Base-by-base conservation (phyloP, 2,329 filamentous ascomycete species). In the Cercospora citrullina region DNA sequence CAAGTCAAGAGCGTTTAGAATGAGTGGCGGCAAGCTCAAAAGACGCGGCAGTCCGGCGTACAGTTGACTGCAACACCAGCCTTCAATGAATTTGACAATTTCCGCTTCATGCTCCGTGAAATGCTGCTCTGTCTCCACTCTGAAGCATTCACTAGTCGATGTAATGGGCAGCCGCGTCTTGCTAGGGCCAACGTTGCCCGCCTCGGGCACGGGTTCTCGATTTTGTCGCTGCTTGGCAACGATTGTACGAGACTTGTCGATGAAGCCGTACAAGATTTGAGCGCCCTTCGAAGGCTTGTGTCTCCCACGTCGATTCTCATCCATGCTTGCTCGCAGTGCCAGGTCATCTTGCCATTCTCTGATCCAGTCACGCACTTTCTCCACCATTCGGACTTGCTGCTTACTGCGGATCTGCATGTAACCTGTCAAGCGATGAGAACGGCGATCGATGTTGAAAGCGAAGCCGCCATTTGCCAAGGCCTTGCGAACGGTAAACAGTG, bases 401-500 rank as follows among this genome's bases (percentile, higher is more conserved):
- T 84, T 81, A 8, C 88, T 84, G 23, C 85, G 82, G 66, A 94
- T 83, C 69, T 89, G 85, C 73, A 90, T 91, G 31, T 91, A 86
- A 77, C 79, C 85, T 74, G 79, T 87, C 75, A 82, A 76, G 76
- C 78, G 84, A 78, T 79, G 84, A 77, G 70, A 85, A 73, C 78
- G 84, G 77, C 69, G 72, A 69, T 85, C 83, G n/a, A 76, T 86
- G 70, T 84, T 83, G 75, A 93, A 91, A 30, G 83, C 86, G 63
- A 88, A 82, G 8, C 89, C 87, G 68, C 89, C 85, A 48, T 84
- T 82, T 26, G 84, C 77, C 7, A 94, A 76, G 8, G 89, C 85
- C 65, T 86, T 86, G 72, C 93, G 89, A 6, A 93, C 87, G 4
- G 91, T 91, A 73, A 92, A 91, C 5, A 93, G 79, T 8, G 85